A percentile compares a stretch with the other conserved stretches of the same genome.
These are phyloP conservation scores for Botrytis pseudocinerea DNA, from an alignment of 2,329 filamentous ascomycete genomes.

Conservation along the genomic window DNA sequence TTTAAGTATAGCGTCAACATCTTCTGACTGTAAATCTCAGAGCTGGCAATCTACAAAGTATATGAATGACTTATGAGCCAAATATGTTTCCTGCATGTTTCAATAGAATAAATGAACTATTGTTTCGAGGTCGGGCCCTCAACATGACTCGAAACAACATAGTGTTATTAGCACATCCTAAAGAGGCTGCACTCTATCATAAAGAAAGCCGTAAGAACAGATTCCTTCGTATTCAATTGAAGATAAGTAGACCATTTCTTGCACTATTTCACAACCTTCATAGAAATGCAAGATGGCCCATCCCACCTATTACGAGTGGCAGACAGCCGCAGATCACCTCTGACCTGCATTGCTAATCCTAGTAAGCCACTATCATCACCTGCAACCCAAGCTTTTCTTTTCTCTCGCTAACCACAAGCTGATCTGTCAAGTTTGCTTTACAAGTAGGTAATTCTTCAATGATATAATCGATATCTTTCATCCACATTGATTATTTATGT, in stretches of 20 bases:
- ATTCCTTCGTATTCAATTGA: not conserved
- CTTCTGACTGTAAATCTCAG: slow-evolving; percentile 26
- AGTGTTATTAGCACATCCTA: not conserved
- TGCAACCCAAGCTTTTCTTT: not conserved
- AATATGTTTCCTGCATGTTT: not conserved
- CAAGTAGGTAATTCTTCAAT: not conserved
- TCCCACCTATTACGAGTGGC: slow-evolving; percentile 12
- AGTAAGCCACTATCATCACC: slow-evolving; percentile 11
- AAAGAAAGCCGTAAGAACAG: not conserved
- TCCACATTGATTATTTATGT: not conserved
- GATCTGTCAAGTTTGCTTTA: slow-evolving; percentile 5
- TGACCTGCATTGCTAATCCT: slow-evolving; percentile 13
- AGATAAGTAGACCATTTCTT: not conserved
- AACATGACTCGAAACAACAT: not conserved
- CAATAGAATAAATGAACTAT: not conserved
- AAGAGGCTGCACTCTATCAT: not conserved
- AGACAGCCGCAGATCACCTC: slow-evolving; percentile 11
- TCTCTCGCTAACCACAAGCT: not conserved
- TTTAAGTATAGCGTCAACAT: slow-evolving; percentile 23
- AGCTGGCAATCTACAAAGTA: slow-evolving; percentile 11
- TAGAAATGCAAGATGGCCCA: not conserved
- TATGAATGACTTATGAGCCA: slow-evolving; percentile 11
- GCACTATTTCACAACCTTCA: not conserved
- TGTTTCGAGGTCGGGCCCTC: not conserved
- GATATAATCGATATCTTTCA: not conserved